phyloP scores from a whole-genome alignment of 768 basidiomycete species.

The Phylloporus rhodoxanthus region DNA sequence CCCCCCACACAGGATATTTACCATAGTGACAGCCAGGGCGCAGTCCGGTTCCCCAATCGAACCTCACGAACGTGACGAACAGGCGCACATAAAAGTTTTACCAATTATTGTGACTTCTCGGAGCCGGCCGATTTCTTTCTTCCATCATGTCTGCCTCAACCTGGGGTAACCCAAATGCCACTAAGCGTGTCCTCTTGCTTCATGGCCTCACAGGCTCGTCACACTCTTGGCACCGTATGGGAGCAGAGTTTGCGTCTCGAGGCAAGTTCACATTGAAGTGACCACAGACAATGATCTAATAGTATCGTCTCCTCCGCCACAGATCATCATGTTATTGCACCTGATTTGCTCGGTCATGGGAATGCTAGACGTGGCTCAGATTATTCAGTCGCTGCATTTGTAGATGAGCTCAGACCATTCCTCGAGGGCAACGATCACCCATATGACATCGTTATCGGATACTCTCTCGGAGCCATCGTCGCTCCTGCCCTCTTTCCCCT shows the following conservation, averaged over 20 bases:
- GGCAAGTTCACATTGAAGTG: slow-evolving; percentile 5
- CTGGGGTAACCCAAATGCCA: slow-evolving; percentile 17
- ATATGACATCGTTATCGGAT: slow-evolving; percentile 15
- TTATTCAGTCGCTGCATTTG: neutral
- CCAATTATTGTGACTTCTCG: no score
- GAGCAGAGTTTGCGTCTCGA: slow-evolving; percentile 10
- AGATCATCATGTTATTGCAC: slow-evolving; percentile 23
- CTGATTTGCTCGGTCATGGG: slow-evolving; percentile 22
- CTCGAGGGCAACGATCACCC: slow-evolving; percentile 1
- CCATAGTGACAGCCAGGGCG: no score
- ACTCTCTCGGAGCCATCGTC: slow-evolving; percentile 18
- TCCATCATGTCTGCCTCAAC: slow-evolving; percentile 7
- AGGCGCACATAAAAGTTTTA: no score
- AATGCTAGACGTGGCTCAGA: neutral
- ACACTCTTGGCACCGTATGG: slow-evolving; percentile 13
- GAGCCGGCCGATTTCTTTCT: no score
- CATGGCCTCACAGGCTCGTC: slow-evolving; percentile 16
- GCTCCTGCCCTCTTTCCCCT: slow-evolving; percentile 5
- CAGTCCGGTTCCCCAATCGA: no score
- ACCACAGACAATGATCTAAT: neutral
- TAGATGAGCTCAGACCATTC: slow-evolving; percentile 12
- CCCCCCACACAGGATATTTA: no score
- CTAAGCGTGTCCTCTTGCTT: slow-evolving; percentile 16
- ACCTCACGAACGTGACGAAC: no score
- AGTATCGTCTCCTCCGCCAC: neutral